phyloP scores from a whole-genome alignment of 139 green algal genomes.

The Chloropicon primus region DNA sequence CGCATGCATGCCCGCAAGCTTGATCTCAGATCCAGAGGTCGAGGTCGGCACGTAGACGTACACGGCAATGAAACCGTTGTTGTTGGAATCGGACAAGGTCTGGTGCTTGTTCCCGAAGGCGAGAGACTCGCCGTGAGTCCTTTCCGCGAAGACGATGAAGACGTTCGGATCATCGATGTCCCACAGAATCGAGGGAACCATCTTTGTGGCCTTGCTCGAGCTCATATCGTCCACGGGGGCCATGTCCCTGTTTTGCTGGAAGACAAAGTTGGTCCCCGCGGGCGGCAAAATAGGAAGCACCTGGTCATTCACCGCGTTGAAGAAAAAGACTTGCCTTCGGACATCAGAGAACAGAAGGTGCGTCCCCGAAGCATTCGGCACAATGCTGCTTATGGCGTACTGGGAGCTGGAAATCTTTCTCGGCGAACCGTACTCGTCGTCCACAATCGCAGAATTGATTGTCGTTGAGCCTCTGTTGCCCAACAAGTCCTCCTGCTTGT shows the following conservation, averaged over 20 bases:
- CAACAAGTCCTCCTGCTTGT: not conserved
- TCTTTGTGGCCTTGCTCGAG: not conserved
- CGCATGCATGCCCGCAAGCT: not conserved
- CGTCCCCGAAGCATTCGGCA: conserved; percentile 34
- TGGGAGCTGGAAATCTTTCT: not conserved
- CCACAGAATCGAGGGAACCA: conserved; percentile 35
- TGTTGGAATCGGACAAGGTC: not conserved
- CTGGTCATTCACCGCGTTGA: conserved; percentile 52
- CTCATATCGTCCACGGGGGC: not conserved
- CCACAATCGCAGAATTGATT: not conserved
- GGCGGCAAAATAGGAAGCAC: conserved; percentile 16
- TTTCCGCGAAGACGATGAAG: conserved; percentile 26
- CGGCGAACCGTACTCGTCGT: not conserved
- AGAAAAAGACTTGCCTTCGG: conserved; percentile 27
- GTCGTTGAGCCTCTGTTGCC: too few species aligned
- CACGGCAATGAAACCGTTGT: not conserved
- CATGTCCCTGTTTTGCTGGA: not conserved
- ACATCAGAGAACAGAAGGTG: conserved; percentile 49
- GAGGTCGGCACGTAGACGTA: not conserved
- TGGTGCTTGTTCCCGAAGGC: not conserved
- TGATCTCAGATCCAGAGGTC: not conserved
- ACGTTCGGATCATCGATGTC: conserved; percentile 37
- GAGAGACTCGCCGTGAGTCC: not conserved
- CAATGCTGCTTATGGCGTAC: conserved; percentile 28
- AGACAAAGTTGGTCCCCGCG: not conserved